Evolutionary conservation across 2,329 filamentous ascomycete genomes (phyloP).

Genomic region (Fusarium sulawesiense): DNA sequence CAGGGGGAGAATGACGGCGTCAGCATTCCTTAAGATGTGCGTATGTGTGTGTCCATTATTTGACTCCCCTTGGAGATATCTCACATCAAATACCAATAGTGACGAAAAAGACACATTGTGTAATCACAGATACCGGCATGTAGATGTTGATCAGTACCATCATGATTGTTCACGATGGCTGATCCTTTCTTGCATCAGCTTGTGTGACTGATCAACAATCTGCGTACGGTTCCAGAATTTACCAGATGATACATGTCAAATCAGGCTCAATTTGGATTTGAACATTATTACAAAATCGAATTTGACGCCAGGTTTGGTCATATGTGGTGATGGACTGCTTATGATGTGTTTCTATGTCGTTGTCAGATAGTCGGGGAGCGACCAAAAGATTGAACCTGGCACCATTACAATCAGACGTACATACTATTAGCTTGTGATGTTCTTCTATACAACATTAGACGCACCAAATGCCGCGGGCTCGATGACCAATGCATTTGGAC

Average conservation of each 20-base stretch:
- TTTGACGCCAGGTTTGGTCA: conserved; percentile 13
- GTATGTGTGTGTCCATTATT: conserved; percentile 10
- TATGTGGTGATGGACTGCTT: conserved; percentile 21
- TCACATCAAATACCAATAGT: background rate
- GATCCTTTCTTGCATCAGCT: conserved; percentile 12
- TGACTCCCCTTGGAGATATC: background rate
- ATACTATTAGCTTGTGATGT: background rate
- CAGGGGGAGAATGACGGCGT: conserved; percentile 21
- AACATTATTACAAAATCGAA: background rate
- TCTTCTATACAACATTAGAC: background rate
- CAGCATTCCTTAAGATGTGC: conserved; percentile 19
- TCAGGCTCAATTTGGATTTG: background rate
- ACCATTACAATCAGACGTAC: background rate
- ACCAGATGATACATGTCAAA: conserved; percentile 1
- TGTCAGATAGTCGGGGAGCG: conserved; percentile 4
- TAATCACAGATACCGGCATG: conserved; percentile 3
- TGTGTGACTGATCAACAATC: background rate
- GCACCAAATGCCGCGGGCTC: background rate
- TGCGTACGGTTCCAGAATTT: background rate
- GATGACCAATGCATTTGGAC: background rate
- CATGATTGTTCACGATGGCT: background rate
- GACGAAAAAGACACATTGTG: background rate
- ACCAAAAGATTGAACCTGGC: background rate
- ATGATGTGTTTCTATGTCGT: background rate
- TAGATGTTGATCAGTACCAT: conserved; percentile 11